These are phyloP conservation scores for Deinandra increscens DNA, from an alignment of 129 eudicot species.

Conservation along the genomic window DNA sequence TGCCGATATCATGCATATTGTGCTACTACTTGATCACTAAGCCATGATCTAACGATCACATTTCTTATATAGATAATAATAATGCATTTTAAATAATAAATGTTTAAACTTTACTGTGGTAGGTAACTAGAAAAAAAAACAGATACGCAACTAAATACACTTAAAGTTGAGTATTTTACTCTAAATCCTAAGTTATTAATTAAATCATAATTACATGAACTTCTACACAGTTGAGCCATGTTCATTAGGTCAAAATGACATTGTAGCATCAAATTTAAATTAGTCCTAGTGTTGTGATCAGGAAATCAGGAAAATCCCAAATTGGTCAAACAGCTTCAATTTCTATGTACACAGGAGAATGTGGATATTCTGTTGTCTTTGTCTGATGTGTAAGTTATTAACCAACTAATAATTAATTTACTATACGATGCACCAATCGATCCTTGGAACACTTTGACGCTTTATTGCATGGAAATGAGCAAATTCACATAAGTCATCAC, in stretches of 20 bases:
- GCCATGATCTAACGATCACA: not conserved
- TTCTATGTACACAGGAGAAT: not conserved
- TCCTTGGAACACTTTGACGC: not conserved
- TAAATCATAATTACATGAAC: too few relatives aligned
- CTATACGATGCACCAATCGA: not conserved
- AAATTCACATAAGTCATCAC: not conserved
- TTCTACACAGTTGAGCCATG: too few relatives aligned
- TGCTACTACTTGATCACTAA: not conserved
- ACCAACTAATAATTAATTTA: not conserved
- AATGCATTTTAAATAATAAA: not conserved
- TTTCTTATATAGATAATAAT: not conserved
- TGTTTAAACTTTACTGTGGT: not conserved
- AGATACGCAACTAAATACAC: not conserved
- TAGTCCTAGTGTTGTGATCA: not conserved
- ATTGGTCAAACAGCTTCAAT: not conserved
- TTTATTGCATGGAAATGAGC: not conserved
- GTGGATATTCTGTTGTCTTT: slow-evolving; percentile 5
- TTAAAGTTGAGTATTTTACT: too few relatives aligned
- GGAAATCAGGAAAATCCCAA: not conserved
- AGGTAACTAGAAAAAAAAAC: not conserved
- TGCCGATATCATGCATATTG: too few relatives aligned
- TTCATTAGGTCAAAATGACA: not conserved
- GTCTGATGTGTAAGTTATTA: slow-evolving; percentile 3
- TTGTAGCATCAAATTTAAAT: too few relatives aligned
- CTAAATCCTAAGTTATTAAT: not conserved